Evolutionary conservation across 495 filamentous ascomycete genomes (phyloP).

Genomic region (Penicillium bovifimosum): DNA sequence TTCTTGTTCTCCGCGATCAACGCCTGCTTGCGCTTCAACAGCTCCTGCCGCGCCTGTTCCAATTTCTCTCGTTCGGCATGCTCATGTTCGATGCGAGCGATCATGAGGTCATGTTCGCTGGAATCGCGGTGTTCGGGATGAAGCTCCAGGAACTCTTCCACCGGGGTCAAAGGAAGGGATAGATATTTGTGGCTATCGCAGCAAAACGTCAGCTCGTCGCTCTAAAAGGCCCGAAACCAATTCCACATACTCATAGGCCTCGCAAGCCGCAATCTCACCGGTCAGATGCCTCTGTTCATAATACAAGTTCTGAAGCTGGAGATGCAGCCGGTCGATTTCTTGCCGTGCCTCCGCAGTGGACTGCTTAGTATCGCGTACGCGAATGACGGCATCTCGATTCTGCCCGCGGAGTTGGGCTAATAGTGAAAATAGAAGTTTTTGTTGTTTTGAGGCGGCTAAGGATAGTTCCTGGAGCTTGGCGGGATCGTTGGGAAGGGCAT

Average conservation of each 20-base stretch:
- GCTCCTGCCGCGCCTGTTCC: conserved; percentile 78
- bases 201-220: conserved; percentile 17
- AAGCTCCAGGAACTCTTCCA: conserved; percentile 74
- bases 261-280: conserved; percentile 86
- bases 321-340: conserved; percentile 85
- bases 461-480: conserved; percentile 44
- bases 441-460: conserved; percentile 64
- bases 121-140: conserved; percentile 67
- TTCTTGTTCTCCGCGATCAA: conserved; percentile 94
- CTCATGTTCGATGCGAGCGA: conserved; percentile 89
- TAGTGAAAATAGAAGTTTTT: conserved; percentile 73
- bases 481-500: conserved; percentile 29
- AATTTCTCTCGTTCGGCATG: conserved; percentile 76
- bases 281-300: conserved; percentile 90
- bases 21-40: conserved; percentile 85
- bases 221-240: not conserved
- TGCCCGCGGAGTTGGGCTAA: conserved; percentile 76
- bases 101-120: conserved; percentile 76
- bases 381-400: conserved; percentile 74
- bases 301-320: conserved; percentile 91
- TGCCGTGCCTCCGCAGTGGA: conserved; percentile 79
- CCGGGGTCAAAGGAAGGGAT: conserved; percentile 74
- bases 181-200: conserved; percentile 73
- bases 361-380: conserved; percentile 80
- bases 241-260: conserved; percentile 79